These are phyloP conservation scores for Leersia perrieri DNA, from an alignment of 176 grass and related monocot species.

Conservation along the genomic window DNA sequence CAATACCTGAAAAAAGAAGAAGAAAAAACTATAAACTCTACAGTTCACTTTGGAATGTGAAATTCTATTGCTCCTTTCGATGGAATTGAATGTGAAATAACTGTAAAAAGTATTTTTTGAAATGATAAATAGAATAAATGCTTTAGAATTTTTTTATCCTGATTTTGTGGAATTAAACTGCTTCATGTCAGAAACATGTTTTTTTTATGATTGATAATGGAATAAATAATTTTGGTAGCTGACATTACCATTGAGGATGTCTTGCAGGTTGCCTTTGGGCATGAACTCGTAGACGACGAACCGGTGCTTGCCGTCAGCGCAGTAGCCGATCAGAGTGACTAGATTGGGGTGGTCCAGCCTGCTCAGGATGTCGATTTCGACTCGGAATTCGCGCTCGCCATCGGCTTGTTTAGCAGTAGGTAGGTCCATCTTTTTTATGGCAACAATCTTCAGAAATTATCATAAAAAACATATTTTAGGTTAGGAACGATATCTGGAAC, in stretches of 20 bases:
- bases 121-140: too few relatives aligned
- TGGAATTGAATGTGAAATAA: too few relatives aligned
- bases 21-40: too few relatives aligned
- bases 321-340: constrained; percentile 89
- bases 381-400: constrained; percentile 91
- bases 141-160: not conserved
- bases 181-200: not conserved
- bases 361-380: constrained; percentile 97
- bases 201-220: not conserved
- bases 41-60: too few relatives aligned
- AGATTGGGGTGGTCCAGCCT: constrained; percentile 89
- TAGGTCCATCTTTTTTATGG: constrained; percentile 98
- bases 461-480: not conserved
- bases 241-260: constrained; percentile 61
- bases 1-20: constrained; percentile 41
- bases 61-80: too few relatives aligned
- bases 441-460: constrained; percentile 69
- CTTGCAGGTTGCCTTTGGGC: constrained; percentile 89
- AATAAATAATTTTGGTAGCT: not conserved
- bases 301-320: constrained; percentile 91
- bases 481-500: not conserved
- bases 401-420: constrained; percentile 64
- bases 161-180: not conserved
- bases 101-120: too few relatives aligned
- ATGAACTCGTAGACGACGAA: constrained; percentile 97